phyloP scores from a whole-genome alignment of 73 alveolate genomes.

The Effrenium voratum region DNA sequence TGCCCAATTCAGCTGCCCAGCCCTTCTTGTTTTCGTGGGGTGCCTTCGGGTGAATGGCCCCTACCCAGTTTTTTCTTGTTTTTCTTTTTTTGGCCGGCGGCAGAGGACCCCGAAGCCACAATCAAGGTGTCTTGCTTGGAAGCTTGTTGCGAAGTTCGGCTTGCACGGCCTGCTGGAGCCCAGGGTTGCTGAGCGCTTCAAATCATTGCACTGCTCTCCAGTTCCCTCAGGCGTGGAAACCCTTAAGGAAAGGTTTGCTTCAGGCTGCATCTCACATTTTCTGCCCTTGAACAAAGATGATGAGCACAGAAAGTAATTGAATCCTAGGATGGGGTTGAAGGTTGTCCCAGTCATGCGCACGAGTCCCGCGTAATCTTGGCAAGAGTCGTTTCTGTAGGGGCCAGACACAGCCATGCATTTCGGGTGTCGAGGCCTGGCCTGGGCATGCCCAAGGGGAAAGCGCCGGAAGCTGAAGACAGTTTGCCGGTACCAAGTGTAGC shows the following conservation, averaged over 20 bases:
- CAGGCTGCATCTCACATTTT: neutral
- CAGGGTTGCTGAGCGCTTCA: too few relatives aligned
- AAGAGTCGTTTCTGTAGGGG: neutral
- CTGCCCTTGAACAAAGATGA: too few relatives aligned
- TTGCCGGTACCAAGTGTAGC: neutral
- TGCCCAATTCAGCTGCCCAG: too few relatives aligned
- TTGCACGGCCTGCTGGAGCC: too few relatives aligned
- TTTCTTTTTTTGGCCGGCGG: neutral
- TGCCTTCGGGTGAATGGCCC: neutral
- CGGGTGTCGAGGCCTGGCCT: slow-evolving; percentile 6
- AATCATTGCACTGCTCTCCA: too few relatives aligned
- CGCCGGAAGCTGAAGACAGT: neutral
- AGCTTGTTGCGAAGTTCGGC: neutral
- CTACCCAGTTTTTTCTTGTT: neutral
- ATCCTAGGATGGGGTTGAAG: neutral
- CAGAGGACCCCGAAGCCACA: neutral
- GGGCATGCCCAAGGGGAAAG: slow-evolving; percentile 51
- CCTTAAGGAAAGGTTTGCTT: too few relatives aligned
- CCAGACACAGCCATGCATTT: neutral
- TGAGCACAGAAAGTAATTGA: too few relatives aligned
- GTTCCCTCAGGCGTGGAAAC: too few relatives aligned
- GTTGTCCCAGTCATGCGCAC: neutral
- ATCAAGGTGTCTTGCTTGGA: neutral
- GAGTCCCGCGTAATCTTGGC: neutral
- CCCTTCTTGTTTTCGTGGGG: neutral